These are phyloP conservation scores for Paraleonurus japonicus DNA, from an alignment of 257 asterid genomes.

Conservation along the genomic window DNA sequence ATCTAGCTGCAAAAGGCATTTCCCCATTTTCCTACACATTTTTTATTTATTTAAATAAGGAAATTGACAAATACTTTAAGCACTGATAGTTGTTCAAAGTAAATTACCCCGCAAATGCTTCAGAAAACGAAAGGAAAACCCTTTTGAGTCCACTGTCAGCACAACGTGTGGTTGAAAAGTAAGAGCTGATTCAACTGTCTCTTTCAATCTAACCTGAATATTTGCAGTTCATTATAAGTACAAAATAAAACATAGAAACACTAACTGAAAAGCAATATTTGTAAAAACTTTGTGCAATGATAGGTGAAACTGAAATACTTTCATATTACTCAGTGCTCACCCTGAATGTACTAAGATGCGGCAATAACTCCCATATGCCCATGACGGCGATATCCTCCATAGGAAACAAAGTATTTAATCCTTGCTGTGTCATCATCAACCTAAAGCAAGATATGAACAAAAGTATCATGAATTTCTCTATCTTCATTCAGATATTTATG, in stretches of 20 bases:
- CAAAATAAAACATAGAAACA: neutral
- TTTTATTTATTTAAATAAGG: conserved; percentile 34
- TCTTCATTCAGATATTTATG: conserved; percentile 18
- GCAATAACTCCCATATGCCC: conserved; percentile 96
- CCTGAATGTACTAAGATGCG: conserved; percentile 74
- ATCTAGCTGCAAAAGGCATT: conserved; percentile 73
- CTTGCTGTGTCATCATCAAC: conserved; percentile 69
- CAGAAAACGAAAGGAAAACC: conserved; percentile 86
- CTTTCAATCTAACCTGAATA: conserved; percentile 61
- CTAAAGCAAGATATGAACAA: conserved; percentile 31
- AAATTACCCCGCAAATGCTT: conserved; percentile 70
- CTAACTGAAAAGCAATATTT: conserved; percentile 7
- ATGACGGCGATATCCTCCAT: conserved; percentile 91
- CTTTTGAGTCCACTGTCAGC: conserved; percentile 90
- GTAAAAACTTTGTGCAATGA: conserved; percentile 11
- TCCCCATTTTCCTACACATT: conserved; percentile 42
- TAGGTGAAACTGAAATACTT: conserved; percentile 5
- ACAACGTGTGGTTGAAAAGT: conserved; percentile 82
- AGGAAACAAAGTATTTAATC: conserved; percentile 64
- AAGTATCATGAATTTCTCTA: conserved; percentile 10
- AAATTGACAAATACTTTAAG: conserved; percentile 3
- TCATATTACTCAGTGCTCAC: conserved; percentile 38
- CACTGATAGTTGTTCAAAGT: conserved; percentile 11
- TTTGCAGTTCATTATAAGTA: conserved; percentile 15
- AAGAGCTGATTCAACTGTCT: conserved; percentile 69